Evolutionary conservation across 192 early-diverging fungal species (phyloP).

Genomic region (Umbelopsis ramanniana): DNA sequence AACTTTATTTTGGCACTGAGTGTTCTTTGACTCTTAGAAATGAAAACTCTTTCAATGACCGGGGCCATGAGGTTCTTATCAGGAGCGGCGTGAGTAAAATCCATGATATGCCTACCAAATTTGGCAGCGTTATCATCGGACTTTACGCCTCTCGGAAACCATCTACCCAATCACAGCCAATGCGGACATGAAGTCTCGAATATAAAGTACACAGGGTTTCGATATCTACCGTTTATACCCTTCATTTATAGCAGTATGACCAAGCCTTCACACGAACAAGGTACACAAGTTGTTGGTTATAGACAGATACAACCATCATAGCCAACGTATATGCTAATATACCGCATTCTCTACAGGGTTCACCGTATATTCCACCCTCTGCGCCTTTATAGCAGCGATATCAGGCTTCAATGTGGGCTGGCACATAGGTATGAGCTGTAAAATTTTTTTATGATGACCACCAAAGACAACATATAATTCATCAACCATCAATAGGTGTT

Average conservation of each 20-base stretch:
- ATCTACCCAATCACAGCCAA: background rate
- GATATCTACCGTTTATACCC: conserved; percentile 23
- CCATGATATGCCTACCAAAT: conserved; percentile 10
- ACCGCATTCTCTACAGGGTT: conserved; percentile 31
- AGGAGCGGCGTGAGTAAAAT: conserved; percentile 10
- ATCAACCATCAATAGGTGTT: conserved; percentile 29
- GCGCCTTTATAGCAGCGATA: conserved; percentile 35
- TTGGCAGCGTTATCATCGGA: conserved; percentile 19
- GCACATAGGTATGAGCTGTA: conserved; percentile 30
- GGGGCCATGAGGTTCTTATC: background rate
- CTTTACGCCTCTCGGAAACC: conserved; percentile 14
- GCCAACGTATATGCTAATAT: background rate
- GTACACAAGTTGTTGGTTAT: conserved; percentile 5
- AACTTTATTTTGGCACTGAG: too few species aligned
- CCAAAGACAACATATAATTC: background rate
- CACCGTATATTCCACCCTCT: conserved; percentile 29
- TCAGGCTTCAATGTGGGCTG: conserved; percentile 41
- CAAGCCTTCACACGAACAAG: conserved; percentile 7
- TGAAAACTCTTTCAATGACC: background rate
- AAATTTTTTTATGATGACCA: background rate
- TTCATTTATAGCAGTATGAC: background rate
- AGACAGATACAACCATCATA: background rate
- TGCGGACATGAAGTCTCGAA: background rate
- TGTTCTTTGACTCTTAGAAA: background rate
- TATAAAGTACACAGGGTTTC: conserved; percentile 12